Evolutionary conservation across 805 yeast genomes (phyloP), one percentile per base, ranked within the genome.

Genomic region (Spathaspora passalidarum): DNA sequence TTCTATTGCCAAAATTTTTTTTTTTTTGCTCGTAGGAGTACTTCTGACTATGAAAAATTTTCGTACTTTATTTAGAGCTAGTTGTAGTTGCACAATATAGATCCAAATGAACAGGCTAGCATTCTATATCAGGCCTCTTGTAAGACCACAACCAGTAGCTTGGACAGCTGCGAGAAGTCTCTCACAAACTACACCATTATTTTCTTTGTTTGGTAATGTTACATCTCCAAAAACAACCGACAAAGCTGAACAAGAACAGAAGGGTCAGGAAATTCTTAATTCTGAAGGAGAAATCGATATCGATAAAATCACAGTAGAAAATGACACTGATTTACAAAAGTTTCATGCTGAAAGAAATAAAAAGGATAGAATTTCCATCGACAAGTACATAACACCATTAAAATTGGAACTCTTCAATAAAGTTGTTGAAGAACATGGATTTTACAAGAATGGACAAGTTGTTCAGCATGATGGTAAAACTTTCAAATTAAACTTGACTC

Each of bases 311-410:
- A 51, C 56, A 3, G 69, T 70, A 4, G 53, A 60, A 32, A 56
- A 61, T 25, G 77, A 72, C 49, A 42, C 51, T 42, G 58, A 56
- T 42, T 69, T 79, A 53, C 83, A 81, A 55, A 75, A 76, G 47
- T 80, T 65, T 51, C 66, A 69, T 56, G 72, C 79, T 32, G 80
- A 82, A 32, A 21, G n/a, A 13, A 66, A 66, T 5, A 37, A 52
- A 47, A 49, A 56, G 54, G 61, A 50, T 74, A 88, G 57, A 68
- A 73, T 61, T 40, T 52, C 54, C 47, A 64, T 78, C 14, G 82
- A 87, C 8, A 77, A 80, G 39, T 79, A 80, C 45, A 63, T 90
- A 13, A 75, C 89, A 4, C 92, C 96, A 9, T 69, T 89, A 49
- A 90, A 89, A 62, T 75, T 75, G 51, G 66, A 74, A 54, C 68